Evolutionary conservation across 2,329 filamentous ascomycete species (phyloP).

Genomic region (Grosmannia clavigera): DNA sequence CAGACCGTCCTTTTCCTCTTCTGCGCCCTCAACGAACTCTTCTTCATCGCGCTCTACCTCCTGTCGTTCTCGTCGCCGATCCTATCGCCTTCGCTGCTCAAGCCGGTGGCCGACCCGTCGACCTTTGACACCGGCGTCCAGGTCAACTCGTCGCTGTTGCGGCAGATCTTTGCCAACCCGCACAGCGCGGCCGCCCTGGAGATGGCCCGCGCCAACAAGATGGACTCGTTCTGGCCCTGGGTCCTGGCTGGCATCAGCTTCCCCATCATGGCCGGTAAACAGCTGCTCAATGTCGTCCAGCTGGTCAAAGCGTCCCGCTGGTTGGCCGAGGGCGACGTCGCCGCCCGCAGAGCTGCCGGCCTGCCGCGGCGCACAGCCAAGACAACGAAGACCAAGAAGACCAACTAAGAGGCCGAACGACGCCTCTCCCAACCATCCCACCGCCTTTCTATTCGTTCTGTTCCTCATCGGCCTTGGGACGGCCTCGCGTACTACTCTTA

Average conservation of each 20-base stretch:
- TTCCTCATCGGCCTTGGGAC: neutral
- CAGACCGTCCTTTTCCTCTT: constrained; percentile 77
- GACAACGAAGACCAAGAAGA: constrained; percentile 15
- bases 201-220: constrained; percentile 87
- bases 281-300: constrained; percentile 88
- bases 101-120: constrained; percentile 43
- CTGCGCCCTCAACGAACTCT: constrained; percentile 85
- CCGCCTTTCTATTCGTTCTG: neutral
- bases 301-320: constrained; percentile 85
- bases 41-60: constrained; percentile 97
- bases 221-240: constrained; percentile 52
- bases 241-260: constrained; percentile 67
- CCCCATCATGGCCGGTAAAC: constrained; percentile 84
- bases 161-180: constrained; percentile 71
- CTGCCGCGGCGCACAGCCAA: constrained; percentile 31
- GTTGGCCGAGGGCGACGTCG: constrained; percentile 82
- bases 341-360: constrained; percentile 44
- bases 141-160: constrained; percentile 55
- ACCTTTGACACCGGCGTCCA: constrained; percentile 50
- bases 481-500: no score
- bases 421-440: no score
- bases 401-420: no score
- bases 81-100: constrained; percentile 72
- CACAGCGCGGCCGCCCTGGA: constrained; percentile 90
- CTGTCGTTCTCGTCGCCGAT: constrained; percentile 90